A percentile compares a stretch with the other conserved stretches of the same genome.
These are phyloP conservation scores for Allium sativum DNA, from an alignment of 106 monocot species.

Conservation along the genomic window DNA sequence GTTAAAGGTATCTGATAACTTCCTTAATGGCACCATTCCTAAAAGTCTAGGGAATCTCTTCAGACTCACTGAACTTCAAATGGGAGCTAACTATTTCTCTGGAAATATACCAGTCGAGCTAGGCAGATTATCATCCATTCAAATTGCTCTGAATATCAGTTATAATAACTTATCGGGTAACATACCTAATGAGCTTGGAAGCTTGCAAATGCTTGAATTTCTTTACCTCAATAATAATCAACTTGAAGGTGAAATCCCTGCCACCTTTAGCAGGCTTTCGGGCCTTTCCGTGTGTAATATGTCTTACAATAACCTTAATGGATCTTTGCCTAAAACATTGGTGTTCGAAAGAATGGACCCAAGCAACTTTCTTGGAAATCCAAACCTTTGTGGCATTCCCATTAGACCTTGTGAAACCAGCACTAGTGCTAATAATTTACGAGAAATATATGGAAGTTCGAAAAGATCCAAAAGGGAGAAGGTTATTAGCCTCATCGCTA, in stretches of 20 bases:
- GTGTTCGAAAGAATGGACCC: constrained; percentile 45
- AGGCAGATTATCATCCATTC: constrained; percentile 43
- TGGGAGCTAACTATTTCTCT: constrained; percentile 58
- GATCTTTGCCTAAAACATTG: constrained; percentile 38
- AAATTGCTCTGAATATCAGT: constrained; percentile 71
- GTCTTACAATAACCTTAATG: constrained; percentile 60
- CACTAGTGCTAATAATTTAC: constrained; percentile 5
- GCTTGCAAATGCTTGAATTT: constrained; percentile 41
- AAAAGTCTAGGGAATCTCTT: constrained; percentile 38
- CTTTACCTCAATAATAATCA: constrained; percentile 65
- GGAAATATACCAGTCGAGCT: constrained; percentile 51
- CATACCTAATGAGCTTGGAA: constrained; percentile 55
- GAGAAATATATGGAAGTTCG: constrained; percentile 4
- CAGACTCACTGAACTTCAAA: constrained; percentile 59
- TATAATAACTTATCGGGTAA: constrained; percentile 58
- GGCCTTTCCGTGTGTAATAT: constrained; percentile 59
- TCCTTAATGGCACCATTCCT: constrained; percentile 54
- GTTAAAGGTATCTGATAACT: constrained; percentile 59
- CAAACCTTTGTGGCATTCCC: constrained; percentile 34
- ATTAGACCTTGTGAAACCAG: constrained; percentile 23
- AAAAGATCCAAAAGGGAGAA: constrained; percentile 27
- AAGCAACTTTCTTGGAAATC: constrained; percentile 70
- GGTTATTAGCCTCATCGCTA: constrained; percentile 35
- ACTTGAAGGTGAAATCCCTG: constrained; percentile 51
- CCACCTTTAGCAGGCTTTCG: constrained; percentile 38